Base-by-base conservation (phyloP, 331 rosid species). In the Quercus tomentella region DNA sequence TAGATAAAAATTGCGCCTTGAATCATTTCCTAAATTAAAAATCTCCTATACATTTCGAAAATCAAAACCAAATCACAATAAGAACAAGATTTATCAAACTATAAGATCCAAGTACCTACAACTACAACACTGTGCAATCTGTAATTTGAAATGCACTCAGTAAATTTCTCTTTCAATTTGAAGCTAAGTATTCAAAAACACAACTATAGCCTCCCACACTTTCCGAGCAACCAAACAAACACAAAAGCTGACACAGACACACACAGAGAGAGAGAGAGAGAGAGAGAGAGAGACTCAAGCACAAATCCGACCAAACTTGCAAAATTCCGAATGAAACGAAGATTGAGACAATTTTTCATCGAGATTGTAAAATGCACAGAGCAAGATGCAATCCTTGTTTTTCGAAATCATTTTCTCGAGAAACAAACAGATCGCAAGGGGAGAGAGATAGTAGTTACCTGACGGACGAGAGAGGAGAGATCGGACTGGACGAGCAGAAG, bases 401-500 rank as follows among this genome's bases (percentile, higher is more conserved):
- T 41, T 41, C 45, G 12, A 30, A 61, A 15, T 41, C 45, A 41
- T 41, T 41, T 41, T 72, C 28, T 22, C 18, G 26, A 61, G 5
- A 72, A 62, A 55, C 49, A 37, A 65, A 56, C 18, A 55, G 45
- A 66, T 56, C 2, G 21, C 0, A 0, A 28, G 63, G 25, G 0
- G 21, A 41, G 35, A 51, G 81, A 37, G 30, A 45, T 67, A 31
- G 60, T 41, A 41, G 25, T 51, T 8, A 90, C 96, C 97, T 93
- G 89, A 56, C 78, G 75, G 77, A 88, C 57, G 74, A 91, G 79
- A 76, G 89, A 49, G 11, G 93, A 90, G 65, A 96, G 83, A 74
- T 93, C 90, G 60, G 98, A 86, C 45, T 88, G 94, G 79, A 93
- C 77, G n/a, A 87, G 85, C 52, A 90, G 79, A 66, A 92, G 89